These are phyloP conservation scores for Collariella sp. DNA, from an alignment of 495 filamentous ascomycete genomes.

Conservation along the genomic window DNA sequence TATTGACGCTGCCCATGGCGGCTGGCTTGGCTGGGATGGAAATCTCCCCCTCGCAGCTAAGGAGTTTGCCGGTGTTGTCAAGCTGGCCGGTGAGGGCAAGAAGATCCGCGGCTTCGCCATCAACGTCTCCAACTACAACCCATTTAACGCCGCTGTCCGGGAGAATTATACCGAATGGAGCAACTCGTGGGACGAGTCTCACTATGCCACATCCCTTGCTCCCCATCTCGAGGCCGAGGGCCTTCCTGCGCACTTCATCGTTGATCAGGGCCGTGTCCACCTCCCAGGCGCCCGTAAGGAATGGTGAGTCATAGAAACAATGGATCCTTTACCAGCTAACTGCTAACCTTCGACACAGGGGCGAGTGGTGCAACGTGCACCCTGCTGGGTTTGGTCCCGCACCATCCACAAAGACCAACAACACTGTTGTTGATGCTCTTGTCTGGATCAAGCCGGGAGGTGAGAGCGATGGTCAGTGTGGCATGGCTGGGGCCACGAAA, in stretches of 20 bases:
- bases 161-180: slow-evolving; percentile 39
- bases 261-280: slow-evolving; percentile 37
- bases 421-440: slow-evolving; percentile 57
- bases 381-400: slow-evolving; percentile 59
- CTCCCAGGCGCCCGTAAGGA: slow-evolving; percentile 50
- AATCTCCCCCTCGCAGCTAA: slow-evolving; percentile 54
- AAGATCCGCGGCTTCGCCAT: slow-evolving; percentile 59
- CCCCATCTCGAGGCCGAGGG: slow-evolving; percentile 50
- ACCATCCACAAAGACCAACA: slow-evolving; percentile 52
- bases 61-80: slow-evolving; percentile 47
- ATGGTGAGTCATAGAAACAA: slow-evolving; percentile 24
- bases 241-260: slow-evolving; percentile 57
- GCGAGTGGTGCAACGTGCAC: slow-evolving; percentile 71
- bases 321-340: not conserved
- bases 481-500: slow-evolving; percentile 50
- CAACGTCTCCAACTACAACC: slow-evolving; percentile 74
- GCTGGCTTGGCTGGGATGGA: slow-evolving; percentile 72
- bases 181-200: slow-evolving; percentile 51
- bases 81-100: slow-evolving; percentile 36
- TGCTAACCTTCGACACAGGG: slow-evolving; percentile 27
- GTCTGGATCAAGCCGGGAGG: slow-evolving; percentile 76
- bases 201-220: slow-evolving; percentile 55
- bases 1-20: slow-evolving; percentile 53
- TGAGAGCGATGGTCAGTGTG: slow-evolving; percentile 66
- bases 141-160: slow-evolving; percentile 30